These are phyloP conservation scores for Dacryopinax primogenitus DNA, from an alignment of 768 basidiomycete genomes.

Conservation along the genomic window DNA sequence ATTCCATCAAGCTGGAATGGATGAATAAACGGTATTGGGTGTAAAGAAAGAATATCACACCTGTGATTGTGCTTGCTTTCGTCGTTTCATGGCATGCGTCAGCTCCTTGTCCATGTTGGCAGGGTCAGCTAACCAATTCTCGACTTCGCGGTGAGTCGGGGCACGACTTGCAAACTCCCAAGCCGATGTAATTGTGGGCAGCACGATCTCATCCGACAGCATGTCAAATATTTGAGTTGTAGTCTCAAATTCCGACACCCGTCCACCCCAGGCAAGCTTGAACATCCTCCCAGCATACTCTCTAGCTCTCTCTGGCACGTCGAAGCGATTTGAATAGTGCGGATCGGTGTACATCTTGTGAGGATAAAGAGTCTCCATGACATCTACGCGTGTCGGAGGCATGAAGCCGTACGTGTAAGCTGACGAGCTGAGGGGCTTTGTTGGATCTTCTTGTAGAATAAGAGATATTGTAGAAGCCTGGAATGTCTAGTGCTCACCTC, in stretches of 20 bases:
- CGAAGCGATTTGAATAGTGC: slow-evolving; percentile 58
- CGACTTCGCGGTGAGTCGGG: slow-evolving; percentile 5
- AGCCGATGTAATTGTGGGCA: slow-evolving; percentile 9
- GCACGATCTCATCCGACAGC: slow-evolving; percentile 22
- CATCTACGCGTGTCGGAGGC: slow-evolving; percentile 34
- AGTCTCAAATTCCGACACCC: slow-evolving; percentile 20
- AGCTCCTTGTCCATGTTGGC: background rate
- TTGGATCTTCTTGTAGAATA: background rate
- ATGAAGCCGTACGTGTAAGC: slow-evolving; percentile 14
- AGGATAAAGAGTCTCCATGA: slow-evolving; percentile 37
- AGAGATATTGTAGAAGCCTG: background rate
- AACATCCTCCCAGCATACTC: slow-evolving; percentile 76
- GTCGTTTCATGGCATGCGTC: slow-evolving; percentile 7
- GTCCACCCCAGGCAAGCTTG: slow-evolving; percentile 74
- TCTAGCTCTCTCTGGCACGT: slow-evolving; percentile 53
- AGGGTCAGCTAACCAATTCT: background rate
- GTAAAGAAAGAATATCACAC: slow-evolving; percentile 9
- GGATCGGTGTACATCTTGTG: slow-evolving; percentile 60
- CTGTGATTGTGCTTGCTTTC: slow-evolving; percentile 20
- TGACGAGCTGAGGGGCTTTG: slow-evolving; percentile 13
- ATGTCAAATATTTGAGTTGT: background rate
- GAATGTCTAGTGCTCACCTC: background rate
- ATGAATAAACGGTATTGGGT: background rate
- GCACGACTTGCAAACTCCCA: slow-evolving; percentile 15
- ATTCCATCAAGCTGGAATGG: slow-evolving; percentile 48